These are phyloP conservation scores for Leccinum brunneo-olivaceum DNA, from an alignment of 1,284 basidiomycete genomes.

Conservation along the genomic window DNA sequence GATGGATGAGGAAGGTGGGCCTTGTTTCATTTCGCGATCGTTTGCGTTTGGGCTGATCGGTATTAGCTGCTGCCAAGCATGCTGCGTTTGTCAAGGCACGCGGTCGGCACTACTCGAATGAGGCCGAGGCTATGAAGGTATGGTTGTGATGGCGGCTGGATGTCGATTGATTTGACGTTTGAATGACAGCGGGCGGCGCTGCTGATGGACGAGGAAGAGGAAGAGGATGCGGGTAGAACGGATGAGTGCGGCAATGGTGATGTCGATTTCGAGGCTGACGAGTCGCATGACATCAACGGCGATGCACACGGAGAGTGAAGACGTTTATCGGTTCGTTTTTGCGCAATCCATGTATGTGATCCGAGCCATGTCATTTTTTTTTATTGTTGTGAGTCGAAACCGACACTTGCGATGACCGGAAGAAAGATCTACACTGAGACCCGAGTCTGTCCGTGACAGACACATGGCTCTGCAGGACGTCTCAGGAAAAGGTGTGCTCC, in stretches of 20 bases:
- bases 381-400: no score
- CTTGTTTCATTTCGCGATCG: constrained; percentile 7
- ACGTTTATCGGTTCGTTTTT: background rate
- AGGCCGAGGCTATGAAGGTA: constrained; percentile 90
- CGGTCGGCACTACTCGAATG: constrained; percentile 84
- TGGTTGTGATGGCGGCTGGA: constrained; percentile 7
- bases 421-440: no score
- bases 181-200: constrained; percentile 51
- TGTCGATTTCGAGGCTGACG: constrained; percentile 7
- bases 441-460: background rate
- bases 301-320: constrained; percentile 23
- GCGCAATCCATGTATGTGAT: no score
- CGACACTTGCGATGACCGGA: no score
- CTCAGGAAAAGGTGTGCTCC: constrained; percentile 61
- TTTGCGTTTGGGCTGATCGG: constrained; percentile 7
- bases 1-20: constrained; percentile 79
- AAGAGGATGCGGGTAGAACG: constrained; percentile 39
- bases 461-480: constrained; percentile 22
- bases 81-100: constrained; percentile 78
- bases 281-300: constrained; percentile 30
- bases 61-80: constrained; percentile 70
- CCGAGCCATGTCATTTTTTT: no score
- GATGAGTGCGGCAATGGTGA: background rate
- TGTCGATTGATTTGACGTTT: background rate
- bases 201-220: constrained; percentile 64